phyloP scores from a whole-genome alignment of 2,329 filamentous ascomycete species.

The Moelleriella libera region DNA sequence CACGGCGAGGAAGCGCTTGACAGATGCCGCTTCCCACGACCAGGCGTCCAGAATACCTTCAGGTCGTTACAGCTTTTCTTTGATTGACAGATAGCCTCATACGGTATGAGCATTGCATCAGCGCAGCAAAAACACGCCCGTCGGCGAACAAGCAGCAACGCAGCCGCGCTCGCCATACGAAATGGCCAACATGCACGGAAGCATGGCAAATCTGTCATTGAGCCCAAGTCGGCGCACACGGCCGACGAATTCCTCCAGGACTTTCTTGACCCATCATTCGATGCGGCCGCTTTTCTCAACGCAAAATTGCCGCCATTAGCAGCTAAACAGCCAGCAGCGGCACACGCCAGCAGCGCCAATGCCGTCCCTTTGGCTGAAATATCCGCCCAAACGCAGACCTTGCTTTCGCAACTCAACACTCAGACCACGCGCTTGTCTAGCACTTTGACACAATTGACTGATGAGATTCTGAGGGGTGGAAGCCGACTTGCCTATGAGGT shows the following conservation, averaged over 20 bases:
- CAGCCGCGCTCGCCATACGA: conserved; percentile 14
- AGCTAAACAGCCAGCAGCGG: conserved; percentile 16
- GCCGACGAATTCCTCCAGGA: conserved; percentile 59
- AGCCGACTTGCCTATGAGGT: conserved; percentile 88
- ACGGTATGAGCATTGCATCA: conserved; percentile 11
- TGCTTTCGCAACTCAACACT: conserved; percentile 78
- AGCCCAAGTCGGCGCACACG: conserved; percentile 46
- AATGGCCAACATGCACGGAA: conserved; percentile 25
- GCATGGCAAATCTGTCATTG: conserved; percentile 20
- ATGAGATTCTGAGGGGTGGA: conserved; percentile 84
- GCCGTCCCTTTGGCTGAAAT: conserved; percentile 57
- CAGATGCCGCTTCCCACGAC: too few species aligned
- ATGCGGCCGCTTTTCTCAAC: conserved; percentile 78
- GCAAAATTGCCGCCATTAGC: conserved; percentile 56
- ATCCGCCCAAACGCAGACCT: conserved; percentile 64
- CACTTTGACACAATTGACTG: conserved; percentile 76
- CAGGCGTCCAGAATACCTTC: too few species aligned
- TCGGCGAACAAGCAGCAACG: conserved; percentile 32
- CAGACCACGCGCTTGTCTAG: conserved; percentile 74
- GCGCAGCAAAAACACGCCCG: conserved; percentile 17
- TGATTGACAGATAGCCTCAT: too few species aligned
- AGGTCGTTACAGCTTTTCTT: background rate
- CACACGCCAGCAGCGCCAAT: conserved; percentile 10
- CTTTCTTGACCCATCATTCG: conserved; percentile 66
- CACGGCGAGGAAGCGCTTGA: too few species aligned